Evolutionary conservation across 177 flowering plant genomes (phyloP), one percentile per base, ranked within the genome.

Genomic region (Tripterygium wilfordii): DNA sequence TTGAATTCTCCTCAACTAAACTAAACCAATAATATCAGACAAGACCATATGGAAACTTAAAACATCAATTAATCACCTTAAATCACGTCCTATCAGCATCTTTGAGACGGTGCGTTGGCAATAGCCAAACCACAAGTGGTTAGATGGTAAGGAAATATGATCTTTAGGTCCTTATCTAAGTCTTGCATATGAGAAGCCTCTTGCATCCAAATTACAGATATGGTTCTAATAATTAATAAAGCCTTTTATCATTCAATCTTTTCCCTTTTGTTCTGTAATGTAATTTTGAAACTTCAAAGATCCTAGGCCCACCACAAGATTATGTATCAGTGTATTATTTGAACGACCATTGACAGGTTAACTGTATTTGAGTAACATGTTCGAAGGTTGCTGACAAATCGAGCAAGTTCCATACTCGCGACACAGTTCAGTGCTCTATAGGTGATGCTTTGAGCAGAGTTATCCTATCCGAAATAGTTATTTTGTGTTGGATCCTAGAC

Each of bases 401-500:
- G 55, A 54, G 64, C 56, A 29, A 61, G n/a, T n/a, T n/a, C n/a
- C n/a, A n/a, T n/a, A n/a, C 23, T 36, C 2, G 23, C 28, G 27
- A 49, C 54, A 51, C 46, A 32, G 40, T 23, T 37, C 17, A 17
- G n/a, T n/a, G n/a, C n/a, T 27, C 40, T 30, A 13, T 47, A 47
- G 38, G 44, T 47, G 53, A 54, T 53, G 57, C 42, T 38, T 52
- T 31, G 18, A 17, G 27, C 9, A 26, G 19, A 21, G 43, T 12
- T 46, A 62, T 37, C 62, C 49, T 57, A 53, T 66, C 64, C 46
- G 49, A 41, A 54, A 49, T 44, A 19, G 43, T 50, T 33, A 40
- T 52, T 53, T 23, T 42, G 49, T 47, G 49, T 58, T 54, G 56
- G 69, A 69, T 70, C 54, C 49, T 43, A 54, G 71, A 75, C 69